Conservation (phyloP, 495 filamentous ascomycete species). For the Rusavskia elegans region DNA sequence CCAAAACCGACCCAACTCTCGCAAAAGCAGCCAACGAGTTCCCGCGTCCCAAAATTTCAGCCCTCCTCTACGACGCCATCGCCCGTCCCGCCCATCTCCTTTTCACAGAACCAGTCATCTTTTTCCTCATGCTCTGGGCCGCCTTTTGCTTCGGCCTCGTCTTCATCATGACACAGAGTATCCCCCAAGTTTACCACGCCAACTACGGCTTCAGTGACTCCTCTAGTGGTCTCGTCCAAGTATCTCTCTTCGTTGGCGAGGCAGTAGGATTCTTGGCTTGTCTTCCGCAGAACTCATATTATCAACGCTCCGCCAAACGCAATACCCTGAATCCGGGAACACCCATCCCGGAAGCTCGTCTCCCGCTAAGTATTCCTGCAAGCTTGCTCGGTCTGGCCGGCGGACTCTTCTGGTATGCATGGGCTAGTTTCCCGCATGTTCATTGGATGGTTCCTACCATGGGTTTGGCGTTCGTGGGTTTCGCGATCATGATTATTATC, state of each 20-base stretch:
- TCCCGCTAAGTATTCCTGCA: too few relatives aligned
- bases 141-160: conserved; percentile 35
- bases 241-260: too few relatives aligned
- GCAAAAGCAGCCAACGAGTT: too few relatives aligned
- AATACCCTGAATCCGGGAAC: too few relatives aligned
- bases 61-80: conserved; percentile 16
- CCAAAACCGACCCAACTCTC: too few relatives aligned
- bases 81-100: conserved; percentile 29
- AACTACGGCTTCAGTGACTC: not conserved
- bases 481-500: too few relatives aligned
- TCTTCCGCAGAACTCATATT: too few relatives aligned
- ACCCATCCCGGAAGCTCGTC: too few relatives aligned
- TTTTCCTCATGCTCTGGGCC: conserved; percentile 32
- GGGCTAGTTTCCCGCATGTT: conserved; percentile 1
- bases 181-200: conserved; percentile 22
- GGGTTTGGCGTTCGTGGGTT: conserved; percentile 10
- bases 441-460: conserved; percentile 17
- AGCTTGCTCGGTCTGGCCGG: too few relatives aligned
- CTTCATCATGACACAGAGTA: conserved; percentile 32
- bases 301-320: too few relatives aligned
- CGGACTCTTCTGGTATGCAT: conserved; percentile 13
- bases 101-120: conserved; percentile 36
- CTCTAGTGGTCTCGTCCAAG: not conserved
- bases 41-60: conserved; percentile 13
- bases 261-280: too few relatives aligned